Conservation (phyloP, 352 stramenopile species). For the Elongisporangium anandrum region DNA sequence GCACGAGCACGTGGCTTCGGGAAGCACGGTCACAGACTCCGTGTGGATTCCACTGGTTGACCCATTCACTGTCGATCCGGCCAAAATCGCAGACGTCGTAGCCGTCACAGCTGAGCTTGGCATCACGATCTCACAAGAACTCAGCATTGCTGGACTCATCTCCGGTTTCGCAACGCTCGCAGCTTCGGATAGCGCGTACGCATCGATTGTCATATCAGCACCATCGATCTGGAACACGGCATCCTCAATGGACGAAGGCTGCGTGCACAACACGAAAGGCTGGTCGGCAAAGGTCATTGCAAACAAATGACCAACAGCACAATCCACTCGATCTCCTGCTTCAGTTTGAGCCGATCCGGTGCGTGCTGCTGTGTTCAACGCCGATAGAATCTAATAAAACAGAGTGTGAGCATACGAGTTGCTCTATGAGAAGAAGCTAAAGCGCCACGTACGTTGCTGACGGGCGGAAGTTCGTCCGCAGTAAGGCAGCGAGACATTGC, state of each 20-base stretch:
- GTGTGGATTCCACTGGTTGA: not conserved
- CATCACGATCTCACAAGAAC: conserved; percentile 12
- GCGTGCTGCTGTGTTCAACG: not conserved
- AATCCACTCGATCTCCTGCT: not conserved
- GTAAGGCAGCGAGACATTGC: not conserved
- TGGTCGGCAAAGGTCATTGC: conserved; percentile 26
- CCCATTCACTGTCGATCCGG: not conserved
- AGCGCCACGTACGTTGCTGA: not conserved
- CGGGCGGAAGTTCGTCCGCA: not conserved
- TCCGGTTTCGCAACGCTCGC: not conserved
- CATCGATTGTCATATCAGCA: conserved; percentile 34
- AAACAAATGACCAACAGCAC: not conserved
- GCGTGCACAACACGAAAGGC: conserved; percentile 34
- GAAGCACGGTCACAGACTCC: not conserved
- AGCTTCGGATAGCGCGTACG: conserved; percentile 18
- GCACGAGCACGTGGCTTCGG: conserved; percentile 32
- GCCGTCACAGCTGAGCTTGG: conserved; percentile 9
- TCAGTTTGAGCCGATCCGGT: not conserved
- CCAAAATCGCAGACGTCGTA: not conserved
- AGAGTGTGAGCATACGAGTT: too few species aligned
- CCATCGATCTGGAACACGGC: conserved; percentile 34
- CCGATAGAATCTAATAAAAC: not conserved
- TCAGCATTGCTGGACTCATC: conserved; percentile 5
- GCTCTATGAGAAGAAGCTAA: not conserved
- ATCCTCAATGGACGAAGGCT: conserved; percentile 7